These are phyloP conservation scores for Aspergillus affinis DNA, from an alignment of 495 filamentous ascomycete species.

Conservation along the genomic window DNA sequence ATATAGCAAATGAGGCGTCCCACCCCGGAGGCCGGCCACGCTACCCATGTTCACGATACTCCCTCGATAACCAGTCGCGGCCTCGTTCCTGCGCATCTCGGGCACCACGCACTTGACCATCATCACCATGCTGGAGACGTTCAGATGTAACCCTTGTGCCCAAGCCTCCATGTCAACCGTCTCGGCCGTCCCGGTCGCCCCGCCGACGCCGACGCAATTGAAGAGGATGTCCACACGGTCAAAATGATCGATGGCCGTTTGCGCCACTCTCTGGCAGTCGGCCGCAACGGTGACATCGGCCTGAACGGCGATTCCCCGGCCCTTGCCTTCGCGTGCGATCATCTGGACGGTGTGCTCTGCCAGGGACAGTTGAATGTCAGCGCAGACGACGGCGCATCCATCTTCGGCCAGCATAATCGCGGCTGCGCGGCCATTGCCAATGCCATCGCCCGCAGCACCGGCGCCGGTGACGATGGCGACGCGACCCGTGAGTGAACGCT, in stretches of 20 bases:
- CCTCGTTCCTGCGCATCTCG: slow-evolving; percentile 49
- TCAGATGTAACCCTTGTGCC: slow-evolving; percentile 53
- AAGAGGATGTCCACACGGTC: slow-evolving; percentile 55
- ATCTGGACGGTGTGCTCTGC: slow-evolving; percentile 51
- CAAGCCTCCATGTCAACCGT: slow-evolving; percentile 55
- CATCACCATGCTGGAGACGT: slow-evolving; percentile 59
- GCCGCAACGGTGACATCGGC: slow-evolving; percentile 50
- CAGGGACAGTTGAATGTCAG: slow-evolving; percentile 47
- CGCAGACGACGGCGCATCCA: slow-evolving; percentile 53
- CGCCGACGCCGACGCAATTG: slow-evolving; percentile 58
- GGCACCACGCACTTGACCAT: slow-evolving; percentile 57
- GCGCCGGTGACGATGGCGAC: slow-evolving; percentile 62
- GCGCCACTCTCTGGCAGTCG: slow-evolving; percentile 46
- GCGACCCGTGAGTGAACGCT: slow-evolving; percentile 38
- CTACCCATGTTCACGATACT: slow-evolving; percentile 58
- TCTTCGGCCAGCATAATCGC: slow-evolving; percentile 57
- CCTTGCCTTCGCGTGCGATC: slow-evolving; percentile 32
- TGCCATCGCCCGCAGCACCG: slow-evolving; percentile 49
- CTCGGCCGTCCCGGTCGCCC: slow-evolving; percentile 51
- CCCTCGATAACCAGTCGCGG: slow-evolving; percentile 26
- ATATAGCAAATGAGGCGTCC: slow-evolving; percentile 59
- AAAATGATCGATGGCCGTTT: slow-evolving; percentile 37
- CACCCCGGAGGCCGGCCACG: slow-evolving; percentile 56
- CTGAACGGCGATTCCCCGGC: slow-evolving; percentile 35
- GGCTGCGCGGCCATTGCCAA: slow-evolving; percentile 60